Evolutionary conservation across 176 grass and related monocot genomes (phyloP).

Genomic region (Oryza glumipatula): DNA sequence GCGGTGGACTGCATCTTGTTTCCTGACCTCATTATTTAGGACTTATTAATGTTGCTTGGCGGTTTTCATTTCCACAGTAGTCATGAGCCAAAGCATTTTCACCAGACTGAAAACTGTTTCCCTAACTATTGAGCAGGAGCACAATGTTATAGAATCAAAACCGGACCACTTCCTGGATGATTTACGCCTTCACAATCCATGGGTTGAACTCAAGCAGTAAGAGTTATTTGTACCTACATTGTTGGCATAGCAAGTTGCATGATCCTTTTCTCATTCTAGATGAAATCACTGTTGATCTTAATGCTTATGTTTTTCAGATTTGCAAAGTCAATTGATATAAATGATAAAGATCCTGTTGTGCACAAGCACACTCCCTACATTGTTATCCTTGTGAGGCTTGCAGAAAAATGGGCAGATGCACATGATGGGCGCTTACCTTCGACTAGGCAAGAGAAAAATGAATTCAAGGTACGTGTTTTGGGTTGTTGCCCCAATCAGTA

Average conservation of each 20-base stretch:
- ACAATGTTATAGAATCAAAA: slow-evolving; percentile 83
- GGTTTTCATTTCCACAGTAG: slow-evolving; percentile 3
- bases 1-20: not conserved
- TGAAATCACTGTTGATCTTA: slow-evolving; percentile 21
- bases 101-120: slow-evolving; percentile 31
- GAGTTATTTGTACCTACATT: slow-evolving; percentile 25
- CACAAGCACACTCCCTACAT: slow-evolving; percentile 98
- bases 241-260: not conserved
- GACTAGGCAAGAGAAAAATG: slow-evolving; percentile 94
- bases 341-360: slow-evolving; percentile 77
- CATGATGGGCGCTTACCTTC: slow-evolving; percentile 77
- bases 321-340: slow-evolving; percentile 78
- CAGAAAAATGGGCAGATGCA: slow-evolving; percentile 81
- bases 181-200: slow-evolving; percentile 86
- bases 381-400: slow-evolving; percentile 78
- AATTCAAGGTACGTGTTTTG: slow-evolving; percentile 79
- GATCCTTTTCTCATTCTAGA: slow-evolving; percentile 6
- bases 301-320: slow-evolving; percentile 59
- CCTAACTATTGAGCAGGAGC: slow-evolving; percentile 60
- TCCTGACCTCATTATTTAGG: not conserved
- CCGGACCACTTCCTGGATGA: slow-evolving; percentile 98
- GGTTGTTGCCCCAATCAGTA: not conserved
- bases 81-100: slow-evolving; percentile 5
- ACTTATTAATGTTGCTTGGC: not conserved
- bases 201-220: slow-evolving; percentile 92